Evolutionary conservation across 2,329 filamentous ascomycete genomes (phyloP).

Genomic region (Beauveria asiatica): DNA sequence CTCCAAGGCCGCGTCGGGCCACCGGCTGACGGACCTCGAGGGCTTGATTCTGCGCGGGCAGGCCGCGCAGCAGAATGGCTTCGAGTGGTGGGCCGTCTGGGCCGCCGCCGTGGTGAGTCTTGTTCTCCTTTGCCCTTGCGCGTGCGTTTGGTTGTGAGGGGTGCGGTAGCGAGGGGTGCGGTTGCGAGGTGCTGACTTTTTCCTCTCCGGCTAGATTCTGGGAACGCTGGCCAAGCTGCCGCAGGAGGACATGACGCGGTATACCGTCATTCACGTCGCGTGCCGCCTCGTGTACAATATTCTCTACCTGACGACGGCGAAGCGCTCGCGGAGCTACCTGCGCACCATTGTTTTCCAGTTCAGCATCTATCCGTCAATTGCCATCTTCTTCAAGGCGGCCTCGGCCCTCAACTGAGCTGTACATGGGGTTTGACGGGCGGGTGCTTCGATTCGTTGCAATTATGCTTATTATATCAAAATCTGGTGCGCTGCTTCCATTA

Average conservation of each 20-base stretch:
- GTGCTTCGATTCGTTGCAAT: neutral
- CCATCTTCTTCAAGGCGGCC: conserved; percentile 11
- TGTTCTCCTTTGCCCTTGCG: neutral
- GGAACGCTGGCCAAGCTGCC: conserved; percentile 11
- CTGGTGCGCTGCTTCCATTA: too few species aligned
- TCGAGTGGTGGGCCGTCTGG: conserved; percentile 13
- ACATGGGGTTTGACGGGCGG: neutral
- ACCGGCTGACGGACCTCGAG: conserved; percentile 9
- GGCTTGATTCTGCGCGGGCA: conserved; percentile 11
- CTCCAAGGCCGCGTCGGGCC: conserved; percentile 10
- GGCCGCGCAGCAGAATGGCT: conserved; percentile 12
- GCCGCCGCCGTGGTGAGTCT: conserved; percentile 8
- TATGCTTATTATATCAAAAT: too few species aligned
- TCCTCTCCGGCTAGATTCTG: neutral
- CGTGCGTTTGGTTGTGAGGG: too few species aligned
- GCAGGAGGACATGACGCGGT: conserved; percentile 8
- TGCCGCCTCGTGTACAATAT: conserved; percentile 7
- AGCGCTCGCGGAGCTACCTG: conserved; percentile 10
- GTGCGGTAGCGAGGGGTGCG: too few species aligned
- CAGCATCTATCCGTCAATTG: conserved; percentile 11
- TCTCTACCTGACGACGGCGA: conserved; percentile 8
- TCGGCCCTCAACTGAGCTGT: neutral
- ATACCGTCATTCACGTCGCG: conserved; percentile 9
- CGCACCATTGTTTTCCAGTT: conserved; percentile 11
- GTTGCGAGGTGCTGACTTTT: neutral